Evolutionary conservation across 257 asterid species (phyloP).

Genomic region (Thymus quinquecostatus): DNA sequence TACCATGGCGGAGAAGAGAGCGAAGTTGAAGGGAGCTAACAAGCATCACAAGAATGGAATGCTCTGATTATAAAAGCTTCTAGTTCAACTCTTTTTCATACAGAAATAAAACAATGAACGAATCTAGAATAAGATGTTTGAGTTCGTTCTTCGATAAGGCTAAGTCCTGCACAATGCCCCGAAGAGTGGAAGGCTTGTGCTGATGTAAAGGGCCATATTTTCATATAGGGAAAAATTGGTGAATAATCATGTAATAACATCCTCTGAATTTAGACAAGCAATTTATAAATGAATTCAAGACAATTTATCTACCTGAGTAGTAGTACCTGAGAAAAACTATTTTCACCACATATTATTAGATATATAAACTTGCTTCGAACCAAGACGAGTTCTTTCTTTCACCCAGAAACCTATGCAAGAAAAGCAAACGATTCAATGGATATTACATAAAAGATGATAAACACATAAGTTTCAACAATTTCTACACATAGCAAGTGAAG

Average conservation of each 20-base stretch:
- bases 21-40: neutral
- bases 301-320: no score
- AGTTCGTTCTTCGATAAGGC: neutral
- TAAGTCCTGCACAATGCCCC: neutral
- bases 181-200: neutral
- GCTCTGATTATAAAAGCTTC: neutral
- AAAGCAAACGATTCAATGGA: no score
- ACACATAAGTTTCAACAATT: no score
- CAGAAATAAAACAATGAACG: neutral
- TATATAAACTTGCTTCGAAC: no score
- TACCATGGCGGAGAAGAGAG: neutral
- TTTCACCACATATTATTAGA: no score
- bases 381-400: no score
- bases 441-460: no score
- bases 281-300: neutral
- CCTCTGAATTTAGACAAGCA: neutral
- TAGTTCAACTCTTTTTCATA: neutral
- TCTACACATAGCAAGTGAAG: no score
- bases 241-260: neutral
- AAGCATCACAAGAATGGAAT: constrained; percentile 5
- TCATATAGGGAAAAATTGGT: neutral
- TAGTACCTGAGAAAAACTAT: no score
- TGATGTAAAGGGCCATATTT: neutral
- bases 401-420: no score
- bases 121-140: neutral